Evolutionary conservation across 2,329 filamentous ascomycete species (phyloP), one percentile per base, ranked within the genome.

Genomic region (Aquanectria penicillioides): DNA sequence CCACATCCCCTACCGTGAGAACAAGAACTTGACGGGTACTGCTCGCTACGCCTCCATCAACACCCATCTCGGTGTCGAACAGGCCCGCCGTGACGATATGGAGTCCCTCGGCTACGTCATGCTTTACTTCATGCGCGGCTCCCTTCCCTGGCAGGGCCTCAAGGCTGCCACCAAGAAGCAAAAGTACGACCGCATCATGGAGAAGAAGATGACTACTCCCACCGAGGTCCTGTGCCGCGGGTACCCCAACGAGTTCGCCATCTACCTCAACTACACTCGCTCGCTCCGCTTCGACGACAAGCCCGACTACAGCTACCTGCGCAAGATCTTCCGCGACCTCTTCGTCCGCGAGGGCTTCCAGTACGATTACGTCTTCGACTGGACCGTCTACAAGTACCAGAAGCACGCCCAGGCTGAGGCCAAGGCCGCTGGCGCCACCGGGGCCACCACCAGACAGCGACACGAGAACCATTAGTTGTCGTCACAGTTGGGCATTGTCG

Each of bases 41-140:
- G 20, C 17, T 18, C 52, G 59, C 23, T 69, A 62, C 49, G 64
- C 66, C n/a, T 61, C 59, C 25, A 33, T 68, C 17, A 64, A 62
- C 36, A 68, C 59, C 25, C 64, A 70, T 15, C 25, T 15, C 18
- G 20, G 13, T 5, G 28, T 26, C 84, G 88, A 91, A 76, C 88
- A 91, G 80, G 90, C 88, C 69, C 86, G 88, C 66, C 87, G 88
- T 78, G 89, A 91, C 71, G 89, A 91, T 71, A 89, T 91, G 86
- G 89, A 91, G 75, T 91, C 89, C 50, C 80, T 91, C 40, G 89
- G 89, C 66, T 91, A 91, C 71, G 87, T 91, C 64, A 89, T 91
- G 86, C 83, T 91, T 62, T 91, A 91, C 80, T 90, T 91, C 80
- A 89, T 86, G 79, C 87, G 88, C 76, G 89, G 89, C 56, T 89